Base-by-base conservation (phyloP, 805 yeast genomes). In the Saturnispora galanensis region DNA sequence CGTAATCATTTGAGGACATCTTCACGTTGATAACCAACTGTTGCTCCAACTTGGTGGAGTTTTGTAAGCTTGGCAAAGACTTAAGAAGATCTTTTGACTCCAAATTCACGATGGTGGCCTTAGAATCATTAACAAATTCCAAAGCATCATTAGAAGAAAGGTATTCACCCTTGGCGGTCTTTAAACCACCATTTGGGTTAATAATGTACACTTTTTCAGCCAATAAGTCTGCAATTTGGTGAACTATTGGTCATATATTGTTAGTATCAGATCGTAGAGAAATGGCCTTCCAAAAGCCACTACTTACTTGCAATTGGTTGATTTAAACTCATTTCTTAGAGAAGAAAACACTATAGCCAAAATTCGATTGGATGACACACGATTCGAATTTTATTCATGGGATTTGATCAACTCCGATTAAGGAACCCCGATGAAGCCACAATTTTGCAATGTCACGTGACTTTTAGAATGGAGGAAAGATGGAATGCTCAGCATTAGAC, bases 1-100 rank as follows among this genome's bases (percentile, higher is more conserved):
- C 77, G 63, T 70, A 85, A 59, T 88, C 96, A 50, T 71, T 70
- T 44, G 69, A 60, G n/a, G 68, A 49, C 41, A 83, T 59, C 47
- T 76, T 74, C 32, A 79, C 77, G 55, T 80, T 84, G 44, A 83
- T 62, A n/a, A 82, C 80, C 26, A 75, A 69, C 61, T 53, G 47
- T 62, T 59, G 41, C 31, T 8, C 53, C 77, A 66, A 46, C 56
- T 53, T 35, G 60, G 26, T 21, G 26, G 53, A 30, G 16, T 52
- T 54, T 17, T 53, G 47, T 39, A 87, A 67, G 43, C 70, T 70
- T 12, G 94, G 87, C 44, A 87, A 66, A 46, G 76, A 72, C 35
- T 70, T 67, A 49, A 84, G 66, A 13, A 86, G 58, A 7, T 79
- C 68, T 4, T 56, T 42, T 18, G 34, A 39, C 36, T 66, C 63